These are phyloP conservation scores for Pelargonium citronellum DNA, from an alignment of 441 rosid species.

Conservation along the genomic window DNA sequence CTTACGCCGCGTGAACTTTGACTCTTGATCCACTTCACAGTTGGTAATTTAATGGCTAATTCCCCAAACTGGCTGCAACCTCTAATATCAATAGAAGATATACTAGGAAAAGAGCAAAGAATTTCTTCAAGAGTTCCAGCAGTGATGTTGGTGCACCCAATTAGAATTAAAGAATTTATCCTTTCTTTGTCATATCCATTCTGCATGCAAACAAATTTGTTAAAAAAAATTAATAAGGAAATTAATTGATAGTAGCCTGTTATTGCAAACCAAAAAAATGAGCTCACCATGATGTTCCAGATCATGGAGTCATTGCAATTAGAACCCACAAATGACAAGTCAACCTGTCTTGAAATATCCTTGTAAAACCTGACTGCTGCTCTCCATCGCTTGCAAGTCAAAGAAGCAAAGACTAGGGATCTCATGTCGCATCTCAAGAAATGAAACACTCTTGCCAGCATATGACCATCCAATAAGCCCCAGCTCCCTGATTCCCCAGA, in stretches of 20 bases:
- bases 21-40: constrained; percentile 59
- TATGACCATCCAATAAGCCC: constrained; percentile 78
- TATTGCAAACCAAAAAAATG: constrained; percentile 10
- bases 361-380: constrained; percentile 73
- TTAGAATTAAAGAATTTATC: constrained; percentile 62
- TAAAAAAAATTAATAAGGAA: constrained; percentile 18
- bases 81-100: constrained; percentile 72
- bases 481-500: constrained; percentile 48
- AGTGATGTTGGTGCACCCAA: constrained; percentile 78
- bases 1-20: constrained; percentile 31
- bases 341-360: constrained; percentile 66
- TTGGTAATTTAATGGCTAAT: constrained; percentile 48
- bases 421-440: constrained; percentile 70
- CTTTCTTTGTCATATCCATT: constrained; percentile 67
- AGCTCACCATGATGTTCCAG: constrained; percentile 64
- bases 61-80: constrained; percentile 87
- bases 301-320: constrained; percentile 63
- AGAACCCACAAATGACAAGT: constrained; percentile 71
- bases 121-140: constrained; percentile 61
- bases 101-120: constrained; percentile 49
- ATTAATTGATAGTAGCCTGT: constrained; percentile 7
- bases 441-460: constrained; percentile 81
- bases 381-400: constrained; percentile 94
- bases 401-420: constrained; percentile 72
- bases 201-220: constrained; percentile 49